Percentiles rank a stretch among this genome's conserved stretches.
phyloP scores from a whole-genome alignment of 2,329 filamentous ascomycete genomes.

The Helotiales sp. region DNA sequence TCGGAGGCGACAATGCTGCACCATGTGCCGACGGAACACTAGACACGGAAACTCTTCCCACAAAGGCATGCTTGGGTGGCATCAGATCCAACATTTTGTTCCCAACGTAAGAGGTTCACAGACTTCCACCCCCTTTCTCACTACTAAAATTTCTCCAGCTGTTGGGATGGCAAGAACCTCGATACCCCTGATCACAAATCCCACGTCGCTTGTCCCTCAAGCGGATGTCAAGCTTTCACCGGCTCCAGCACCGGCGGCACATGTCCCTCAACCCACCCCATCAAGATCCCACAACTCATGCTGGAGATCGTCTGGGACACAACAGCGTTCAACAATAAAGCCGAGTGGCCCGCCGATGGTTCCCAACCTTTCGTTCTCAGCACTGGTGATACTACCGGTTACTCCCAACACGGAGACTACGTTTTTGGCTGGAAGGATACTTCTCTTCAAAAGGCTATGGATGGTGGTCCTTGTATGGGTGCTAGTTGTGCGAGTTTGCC shows the following conservation, averaged over 20 bases:
- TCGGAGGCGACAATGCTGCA: constrained; percentile 49
- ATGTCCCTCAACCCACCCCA: constrained; percentile 38
- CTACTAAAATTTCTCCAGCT: constrained; percentile 47
- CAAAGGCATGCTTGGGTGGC: constrained; percentile 51
- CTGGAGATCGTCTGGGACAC: constrained; percentile 52
- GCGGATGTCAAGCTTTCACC: constrained; percentile 28
- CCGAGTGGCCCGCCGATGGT: constrained; percentile 45
- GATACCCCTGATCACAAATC: constrained; percentile 24
- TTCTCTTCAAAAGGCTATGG: constrained; percentile 50
- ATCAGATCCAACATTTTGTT: constrained; percentile 56
- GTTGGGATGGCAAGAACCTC: constrained; percentile 26
- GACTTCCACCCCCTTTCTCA: not conserved
- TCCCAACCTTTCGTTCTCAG: constrained; percentile 46
- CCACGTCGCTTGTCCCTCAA: constrained; percentile 31
- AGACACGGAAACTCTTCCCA: constrained; percentile 52
- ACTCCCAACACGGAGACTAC: constrained; percentile 52
- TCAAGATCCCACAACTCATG: constrained; percentile 50
- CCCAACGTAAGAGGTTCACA: constrained; percentile 37
- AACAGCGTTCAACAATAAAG: constrained; percentile 43
- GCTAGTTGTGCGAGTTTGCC: constrained; percentile 47
- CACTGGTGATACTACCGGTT: constrained; percentile 44
- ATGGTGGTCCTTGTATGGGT: constrained; percentile 44
- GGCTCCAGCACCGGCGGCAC: constrained; percentile 37
- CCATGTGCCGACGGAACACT: constrained; percentile 49
- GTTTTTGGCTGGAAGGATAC: constrained; percentile 52